Base-by-base conservation (phyloP, 164 flowering plant genomes). In the Berberis vulgaris region DNA sequence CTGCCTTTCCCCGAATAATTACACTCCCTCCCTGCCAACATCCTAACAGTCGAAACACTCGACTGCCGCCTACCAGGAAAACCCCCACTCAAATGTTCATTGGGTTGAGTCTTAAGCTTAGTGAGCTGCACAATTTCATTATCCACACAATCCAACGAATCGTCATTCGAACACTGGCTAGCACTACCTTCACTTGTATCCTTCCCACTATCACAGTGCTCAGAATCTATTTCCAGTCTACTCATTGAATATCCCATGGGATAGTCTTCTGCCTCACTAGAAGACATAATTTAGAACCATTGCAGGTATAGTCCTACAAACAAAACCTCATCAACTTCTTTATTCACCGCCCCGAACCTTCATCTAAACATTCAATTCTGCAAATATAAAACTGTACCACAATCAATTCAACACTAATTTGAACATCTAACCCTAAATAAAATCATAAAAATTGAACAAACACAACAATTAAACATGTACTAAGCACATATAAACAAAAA, bases 1-100 rank as follows among this genome's bases (percentile, higher is more conserved):
- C 85, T 80, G 44, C 95, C 95, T 56, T 80, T 81, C 12, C 93
- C 82, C 1, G 93, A 83, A 66, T 56, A 76, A 69, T 91, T 91
- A 52, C 74, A 69, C 73, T 91, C 95, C 59, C 96, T 77, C 46
- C 81, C 84, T 1, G 82, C 81, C 80, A 90, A 66, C 95, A 88
- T 88, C 57, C 74, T 85, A 47, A 85, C 80, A 1, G 80, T 65
- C 4, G 95, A 84, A 59, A 90, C 79, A 55, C 80, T 77, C 62
- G 65, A 43, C 41, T 67, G 66, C 45, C 60, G 45, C 67, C 43
- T 72, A 45, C 86, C 83, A 13, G 79, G 79, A 3, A 58, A 41
- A 42, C 45, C 63, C 26, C 62, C 69, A 61, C 71, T 59, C 8
- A 82, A 64, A 47, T 45, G 70, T 49, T 83, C 80, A 72, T 72